These are phyloP conservation scores for Uncinocarpus reesii DNA, from an alignment of 2,329 filamentous ascomycete species.

Conservation along the genomic window DNA sequence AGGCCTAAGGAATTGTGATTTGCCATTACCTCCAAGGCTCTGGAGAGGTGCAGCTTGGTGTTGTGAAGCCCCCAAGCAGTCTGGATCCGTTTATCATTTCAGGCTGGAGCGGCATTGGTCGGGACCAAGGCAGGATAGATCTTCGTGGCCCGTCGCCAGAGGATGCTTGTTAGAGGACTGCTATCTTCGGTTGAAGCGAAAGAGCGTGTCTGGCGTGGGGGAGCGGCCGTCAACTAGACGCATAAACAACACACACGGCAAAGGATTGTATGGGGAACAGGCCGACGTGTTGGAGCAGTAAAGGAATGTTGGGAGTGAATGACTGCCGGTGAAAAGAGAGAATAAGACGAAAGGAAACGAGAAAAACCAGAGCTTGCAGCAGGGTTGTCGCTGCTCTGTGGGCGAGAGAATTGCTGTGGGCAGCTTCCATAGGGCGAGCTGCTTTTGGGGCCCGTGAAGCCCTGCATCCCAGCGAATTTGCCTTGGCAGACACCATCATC, in stretches of 20 bases:
- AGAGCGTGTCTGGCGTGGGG: slow-evolving; percentile 4
- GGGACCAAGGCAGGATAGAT: background rate
- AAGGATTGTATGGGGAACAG: background rate
- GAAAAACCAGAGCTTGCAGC: background rate
- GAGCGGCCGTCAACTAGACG: background rate
- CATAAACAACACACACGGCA: slow-evolving; percentile 5
- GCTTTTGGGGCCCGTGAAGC: slow-evolving; percentile 2
- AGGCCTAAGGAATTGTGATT: slow-evolving; percentile 25
- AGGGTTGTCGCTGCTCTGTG: background rate
- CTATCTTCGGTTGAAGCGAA: slow-evolving; percentile 1
- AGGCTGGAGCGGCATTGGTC: slow-evolving; percentile 23
- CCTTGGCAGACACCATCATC: background rate
- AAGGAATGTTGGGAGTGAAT: background rate
- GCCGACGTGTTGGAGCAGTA: background rate
- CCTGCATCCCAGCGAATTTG: background rate
- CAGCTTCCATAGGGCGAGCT: background rate
- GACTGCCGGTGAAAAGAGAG: background rate
- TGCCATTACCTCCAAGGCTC: slow-evolving; percentile 29
- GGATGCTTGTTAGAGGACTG: too few species aligned
- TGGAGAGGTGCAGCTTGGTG: slow-evolving; percentile 17
- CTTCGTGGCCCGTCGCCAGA: background rate
- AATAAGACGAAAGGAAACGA: slow-evolving; percentile 1
- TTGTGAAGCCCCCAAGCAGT: slow-evolving; percentile 23
- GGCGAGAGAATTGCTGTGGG: background rate
- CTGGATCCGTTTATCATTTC: slow-evolving; percentile 23